Conservation (phyloP, 2,329 filamentous ascomycete genomes). For the Fusarium tupiense region DNA sequence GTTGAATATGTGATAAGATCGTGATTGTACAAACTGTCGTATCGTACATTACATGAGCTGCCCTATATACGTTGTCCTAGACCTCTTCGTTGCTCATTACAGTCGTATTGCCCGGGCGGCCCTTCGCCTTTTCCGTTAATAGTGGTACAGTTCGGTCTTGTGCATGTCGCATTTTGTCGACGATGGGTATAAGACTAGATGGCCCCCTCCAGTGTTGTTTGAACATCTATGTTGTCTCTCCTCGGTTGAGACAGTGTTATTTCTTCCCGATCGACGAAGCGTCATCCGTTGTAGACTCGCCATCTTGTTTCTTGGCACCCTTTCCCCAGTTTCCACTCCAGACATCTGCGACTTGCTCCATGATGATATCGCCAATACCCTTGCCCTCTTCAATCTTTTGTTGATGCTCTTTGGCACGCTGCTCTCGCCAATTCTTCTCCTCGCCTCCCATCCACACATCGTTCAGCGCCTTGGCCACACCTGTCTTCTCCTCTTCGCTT, state of each 20-base stretch:
- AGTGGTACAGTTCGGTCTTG: conserved; percentile 30
- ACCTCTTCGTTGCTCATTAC: conserved; percentile 2
- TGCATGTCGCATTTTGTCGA: conserved; percentile 8
- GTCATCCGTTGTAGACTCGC: conserved; percentile 30
- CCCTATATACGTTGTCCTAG: background rate
- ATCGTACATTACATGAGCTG: conserved; percentile 21
- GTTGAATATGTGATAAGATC: background rate
- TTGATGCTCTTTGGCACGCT: conserved; percentile 61
- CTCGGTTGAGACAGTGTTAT: conserved; percentile 24
- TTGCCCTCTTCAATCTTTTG: conserved; percentile 65
- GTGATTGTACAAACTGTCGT: conserved; percentile 12
- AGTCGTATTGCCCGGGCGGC: background rate
- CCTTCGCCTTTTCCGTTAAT: conserved; percentile 3
- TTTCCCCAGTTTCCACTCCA: conserved; percentile 52
- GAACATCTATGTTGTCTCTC: conserved; percentile 34
- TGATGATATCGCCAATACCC: conserved; percentile 65
- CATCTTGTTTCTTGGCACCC: conserved; percentile 43
- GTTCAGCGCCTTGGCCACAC: conserved; percentile 50
- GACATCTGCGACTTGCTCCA: conserved; percentile 66
- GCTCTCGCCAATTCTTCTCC: conserved; percentile 63
- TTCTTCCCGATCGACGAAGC: conserved; percentile 31
- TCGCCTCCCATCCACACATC: conserved; percentile 69
- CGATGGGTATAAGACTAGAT: background rate
- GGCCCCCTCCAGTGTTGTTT: background rate
- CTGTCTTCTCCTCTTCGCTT: conserved; percentile 46